These are phyloP conservation scores for Craspedostauros australis DNA, from an alignment of 108 stramenopile species.

Conservation along the genomic window DNA sequence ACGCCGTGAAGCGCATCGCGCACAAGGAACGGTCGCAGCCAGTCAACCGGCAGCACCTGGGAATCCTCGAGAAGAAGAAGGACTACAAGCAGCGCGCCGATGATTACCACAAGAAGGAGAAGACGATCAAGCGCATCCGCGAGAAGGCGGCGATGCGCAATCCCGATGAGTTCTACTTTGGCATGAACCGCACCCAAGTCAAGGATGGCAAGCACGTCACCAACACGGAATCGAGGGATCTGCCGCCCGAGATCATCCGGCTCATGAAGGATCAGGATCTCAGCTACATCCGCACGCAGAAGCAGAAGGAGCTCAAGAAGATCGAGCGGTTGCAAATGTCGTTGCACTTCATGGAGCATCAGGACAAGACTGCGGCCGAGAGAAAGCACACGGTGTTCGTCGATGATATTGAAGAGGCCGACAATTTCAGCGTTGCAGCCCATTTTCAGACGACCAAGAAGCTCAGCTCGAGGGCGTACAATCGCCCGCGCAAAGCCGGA, in stretches of 20 bases:
- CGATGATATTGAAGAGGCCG: slow-evolving; percentile 40
- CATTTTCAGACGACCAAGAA: slow-evolving; percentile 90
- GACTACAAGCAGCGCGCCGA: slow-evolving; percentile 94
- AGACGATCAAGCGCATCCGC: slow-evolving; percentile 60
- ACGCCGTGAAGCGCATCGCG: slow-evolving; percentile 96
- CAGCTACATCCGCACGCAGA: slow-evolving; percentile 82
- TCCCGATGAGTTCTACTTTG: slow-evolving; percentile 99
- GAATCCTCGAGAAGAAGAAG: slow-evolving; percentile 95
- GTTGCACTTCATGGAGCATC: slow-evolving; percentile 79
- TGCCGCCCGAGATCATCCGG: slow-evolving; percentile 60
- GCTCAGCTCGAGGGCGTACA: slow-evolving; percentile 77
- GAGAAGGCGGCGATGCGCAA: slow-evolving; percentile 86
- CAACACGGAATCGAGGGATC: slow-evolving; percentile 30
- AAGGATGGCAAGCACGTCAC: slow-evolving; percentile 57
- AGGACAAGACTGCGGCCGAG: slow-evolving; percentile 11
- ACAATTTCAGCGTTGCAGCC: slow-evolving; percentile 77
- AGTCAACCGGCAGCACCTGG: slow-evolving; percentile 72
- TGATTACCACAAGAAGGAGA: slow-evolving; percentile 86
- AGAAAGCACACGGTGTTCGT: slow-evolving; percentile 78
- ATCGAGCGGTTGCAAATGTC: slow-evolving; percentile 68
- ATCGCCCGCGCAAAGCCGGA: slow-evolving; percentile 56
- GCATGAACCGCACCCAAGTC: slow-evolving; percentile 86
- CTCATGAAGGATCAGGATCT: slow-evolving; percentile 98
- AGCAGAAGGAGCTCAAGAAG: slow-evolving; percentile 68
- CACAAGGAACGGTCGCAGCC: slow-evolving; percentile 99